A percentile compares a stretch with the other conserved stretches of the same genome.
Evolutionary conservation across 345 rosid genomes (phyloP).

Genomic region (Euphorbia lathyris): DNA sequence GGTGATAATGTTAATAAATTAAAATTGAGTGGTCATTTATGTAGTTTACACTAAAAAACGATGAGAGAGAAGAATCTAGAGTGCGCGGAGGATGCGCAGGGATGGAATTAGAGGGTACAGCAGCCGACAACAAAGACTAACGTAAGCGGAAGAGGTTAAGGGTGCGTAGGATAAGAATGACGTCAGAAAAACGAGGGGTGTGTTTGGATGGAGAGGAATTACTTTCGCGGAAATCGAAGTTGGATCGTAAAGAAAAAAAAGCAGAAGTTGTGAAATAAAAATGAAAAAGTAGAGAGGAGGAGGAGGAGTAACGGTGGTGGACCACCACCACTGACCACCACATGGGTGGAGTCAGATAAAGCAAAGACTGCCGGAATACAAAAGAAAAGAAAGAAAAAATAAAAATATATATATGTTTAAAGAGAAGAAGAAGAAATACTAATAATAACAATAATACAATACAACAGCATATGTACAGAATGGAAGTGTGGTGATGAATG

Average conservation of each 20-base stretch:
- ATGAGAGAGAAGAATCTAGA: slow-evolving; percentile 17
- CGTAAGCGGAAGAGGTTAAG: neutral
- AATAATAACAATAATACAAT: neutral
- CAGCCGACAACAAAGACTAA: slow-evolving; percentile 3
- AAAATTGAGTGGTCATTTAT: too few relatives aligned
- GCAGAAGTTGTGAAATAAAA: neutral
- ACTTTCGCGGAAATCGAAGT: slow-evolving; percentile 58
- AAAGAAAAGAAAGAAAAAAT: neutral
- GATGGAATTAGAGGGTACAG: slow-evolving; percentile 15
- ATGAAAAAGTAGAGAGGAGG: neutral
- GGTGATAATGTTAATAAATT: too few relatives aligned
- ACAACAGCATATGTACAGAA: neutral
- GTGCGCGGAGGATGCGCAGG: slow-evolving; percentile 37
- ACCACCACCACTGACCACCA: slow-evolving; percentile 42
- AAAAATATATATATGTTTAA: neutral
- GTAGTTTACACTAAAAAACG: too few relatives aligned
- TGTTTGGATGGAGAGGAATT: slow-evolving; percentile 25
- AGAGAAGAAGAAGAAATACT: neutral
- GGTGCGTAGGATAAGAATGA: slow-evolving; percentile 32
- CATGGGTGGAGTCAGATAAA: slow-evolving; percentile 28
- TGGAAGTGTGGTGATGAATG: neutral
- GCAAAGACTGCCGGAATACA: slow-evolving; percentile 37
- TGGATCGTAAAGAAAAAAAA: slow-evolving; percentile 16
- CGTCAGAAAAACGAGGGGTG: slow-evolving; percentile 22
- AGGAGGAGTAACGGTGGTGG: slow-evolving; percentile 32